phyloP scores from a whole-genome alignment of 129 eudicot species.

The Apium graveolens region DNA sequence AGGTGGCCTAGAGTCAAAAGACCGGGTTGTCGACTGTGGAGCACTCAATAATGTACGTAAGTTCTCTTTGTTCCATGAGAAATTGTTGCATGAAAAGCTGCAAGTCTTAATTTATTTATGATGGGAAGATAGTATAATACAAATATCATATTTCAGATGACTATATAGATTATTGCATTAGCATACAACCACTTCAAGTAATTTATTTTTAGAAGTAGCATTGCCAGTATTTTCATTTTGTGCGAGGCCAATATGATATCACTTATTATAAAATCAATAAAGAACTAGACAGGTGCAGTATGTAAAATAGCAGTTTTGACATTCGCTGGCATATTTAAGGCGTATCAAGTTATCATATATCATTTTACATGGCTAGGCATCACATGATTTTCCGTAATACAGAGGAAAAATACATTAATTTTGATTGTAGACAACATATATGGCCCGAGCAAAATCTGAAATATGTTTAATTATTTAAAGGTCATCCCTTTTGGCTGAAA shows the following conservation, averaged over 20 bases:
- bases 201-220: neutral
- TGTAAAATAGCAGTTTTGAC: conserved; percentile 85
- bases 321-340: conserved; percentile 68
- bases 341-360: no score
- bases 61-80: conserved; percentile 60
- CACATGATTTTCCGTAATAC: no score
- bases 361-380: no score
- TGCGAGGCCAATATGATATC: conserved; percentile 51
- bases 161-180: neutral
- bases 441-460: no score
- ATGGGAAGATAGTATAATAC: neutral
- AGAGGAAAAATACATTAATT: no score
- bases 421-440: no score
- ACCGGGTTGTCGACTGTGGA: conserved; percentile 70
- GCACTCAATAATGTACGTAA: conserved; percentile 69
- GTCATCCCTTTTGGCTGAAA: no score
- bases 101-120: conserved; percentile 21
- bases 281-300: conserved; percentile 88
- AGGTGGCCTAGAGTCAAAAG: conserved; percentile 61
- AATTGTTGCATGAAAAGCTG: conserved; percentile 42
- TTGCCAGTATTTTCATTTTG: conserved; percentile 11
- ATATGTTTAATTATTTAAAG: no score
- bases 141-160: neutral
- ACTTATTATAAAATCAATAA: conserved; percentile 60
- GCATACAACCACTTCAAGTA: neutral